These are phyloP conservation scores for Aureobasidium melanogenum DNA, from an alignment of 2,329 filamentous ascomycete species.

Conservation along the genomic window DNA sequence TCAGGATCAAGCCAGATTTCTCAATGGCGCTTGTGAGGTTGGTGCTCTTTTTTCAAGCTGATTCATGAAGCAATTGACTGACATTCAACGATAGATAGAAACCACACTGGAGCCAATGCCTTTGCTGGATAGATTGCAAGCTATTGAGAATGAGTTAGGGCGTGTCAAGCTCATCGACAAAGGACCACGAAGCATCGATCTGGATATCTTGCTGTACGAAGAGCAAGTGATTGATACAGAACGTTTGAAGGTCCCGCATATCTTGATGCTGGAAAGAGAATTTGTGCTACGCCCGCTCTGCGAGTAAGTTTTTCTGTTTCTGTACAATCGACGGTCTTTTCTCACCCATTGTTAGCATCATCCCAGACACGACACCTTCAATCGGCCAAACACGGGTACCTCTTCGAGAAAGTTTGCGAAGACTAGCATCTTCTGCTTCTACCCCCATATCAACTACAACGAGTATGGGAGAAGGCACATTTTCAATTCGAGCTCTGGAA, in stretches of 20 bases:
- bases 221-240: constrained; percentile 56
- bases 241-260: constrained; percentile 76
- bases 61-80: constrained; percentile 10
- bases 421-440: neutral
- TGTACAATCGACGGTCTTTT: neutral
- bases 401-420: neutral
- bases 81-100: constrained; percentile 54
- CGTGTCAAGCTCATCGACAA: constrained; percentile 83
- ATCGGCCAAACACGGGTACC: constrained; percentile 18
- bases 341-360: constrained; percentile 26
- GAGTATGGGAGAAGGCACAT: constrained; percentile 13
- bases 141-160: constrained; percentile 71
- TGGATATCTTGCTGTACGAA: constrained; percentile 84
- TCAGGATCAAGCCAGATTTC: constrained; percentile 73
- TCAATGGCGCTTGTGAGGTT: constrained; percentile 91
- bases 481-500: constrained; percentile 51
- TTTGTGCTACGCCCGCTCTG: constrained; percentile 85
- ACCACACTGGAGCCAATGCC: constrained; percentile 66
- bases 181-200: constrained; percentile 85
- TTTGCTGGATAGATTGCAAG: constrained; percentile 72
- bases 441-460: constrained; percentile 26
- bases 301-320: constrained; percentile 47
- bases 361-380: constrained; percentile 31
- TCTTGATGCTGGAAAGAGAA: constrained; percentile 77
- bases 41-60: constrained; percentile 23